phyloP scores from a whole-genome alignment of 495 filamentous ascomycete genomes.

The Podospora anserina region DNA sequence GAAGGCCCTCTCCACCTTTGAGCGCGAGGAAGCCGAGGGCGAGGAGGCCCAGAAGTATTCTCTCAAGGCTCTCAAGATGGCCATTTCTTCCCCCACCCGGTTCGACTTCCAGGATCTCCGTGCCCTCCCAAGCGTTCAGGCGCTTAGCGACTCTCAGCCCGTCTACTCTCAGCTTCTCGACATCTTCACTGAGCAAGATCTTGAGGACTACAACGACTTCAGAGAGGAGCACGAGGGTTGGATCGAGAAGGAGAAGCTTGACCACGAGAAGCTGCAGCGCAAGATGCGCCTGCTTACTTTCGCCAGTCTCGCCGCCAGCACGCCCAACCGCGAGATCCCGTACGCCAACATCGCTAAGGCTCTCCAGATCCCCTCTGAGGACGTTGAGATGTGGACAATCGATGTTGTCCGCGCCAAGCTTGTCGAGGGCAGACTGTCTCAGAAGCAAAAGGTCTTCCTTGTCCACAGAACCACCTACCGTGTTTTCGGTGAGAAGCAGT shows the following conservation, averaged over 20 bases:
- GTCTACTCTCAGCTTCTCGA: constrained; percentile 86
- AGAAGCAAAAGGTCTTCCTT: constrained; percentile 86
- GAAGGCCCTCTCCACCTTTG: constrained; percentile 78
- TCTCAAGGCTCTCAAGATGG: constrained; percentile 76
- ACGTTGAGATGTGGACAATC: constrained; percentile 97
- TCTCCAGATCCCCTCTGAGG: constrained; percentile 72
- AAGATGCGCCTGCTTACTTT: constrained; percentile 97
- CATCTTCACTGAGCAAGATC: constrained; percentile 86
- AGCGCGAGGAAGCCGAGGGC: constrained; percentile 57
- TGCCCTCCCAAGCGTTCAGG: constrained; percentile 78
- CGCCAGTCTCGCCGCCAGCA: constrained; percentile 78
- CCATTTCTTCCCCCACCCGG: constrained; percentile 69
- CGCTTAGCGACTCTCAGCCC: constrained; percentile 76
- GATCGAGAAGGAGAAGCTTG: constrained; percentile 66
- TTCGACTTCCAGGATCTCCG: constrained; percentile 95
- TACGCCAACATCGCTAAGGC: constrained; percentile 78
- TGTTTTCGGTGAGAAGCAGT: constrained; percentile 96
- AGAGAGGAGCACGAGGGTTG: constrained; percentile 76
- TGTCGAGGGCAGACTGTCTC: constrained; percentile 89
- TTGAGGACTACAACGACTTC: constrained; percentile 95
- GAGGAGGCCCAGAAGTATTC: constrained; percentile 76
- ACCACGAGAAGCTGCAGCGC: constrained; percentile 61
- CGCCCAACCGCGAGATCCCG: constrained; percentile 75
- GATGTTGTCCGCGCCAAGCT: constrained; percentile 93
- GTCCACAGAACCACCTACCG: constrained; percentile 93